These are phyloP conservation scores for Fusarium sp. DNA, from an alignment of 2,329 filamentous ascomycete species.

Conservation along the genomic window DNA sequence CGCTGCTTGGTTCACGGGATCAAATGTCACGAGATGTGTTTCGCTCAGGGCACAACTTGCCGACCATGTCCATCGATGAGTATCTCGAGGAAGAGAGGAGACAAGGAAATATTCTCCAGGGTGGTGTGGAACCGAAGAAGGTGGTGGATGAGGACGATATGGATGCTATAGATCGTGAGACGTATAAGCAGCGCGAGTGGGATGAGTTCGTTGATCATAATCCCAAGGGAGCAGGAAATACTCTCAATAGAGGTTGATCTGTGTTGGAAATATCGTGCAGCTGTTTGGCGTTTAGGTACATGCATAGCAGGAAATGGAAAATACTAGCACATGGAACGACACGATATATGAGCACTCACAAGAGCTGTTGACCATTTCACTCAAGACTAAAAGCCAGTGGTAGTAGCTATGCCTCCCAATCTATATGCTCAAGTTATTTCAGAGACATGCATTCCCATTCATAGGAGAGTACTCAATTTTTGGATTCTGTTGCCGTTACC, in stretches of 20 bases:
- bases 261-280: background rate
- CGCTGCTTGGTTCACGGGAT: constrained; percentile 79
- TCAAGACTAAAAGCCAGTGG: background rate
- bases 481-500: background rate
- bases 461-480: background rate
- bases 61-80: constrained; percentile 98
- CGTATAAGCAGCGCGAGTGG: constrained; percentile 93
- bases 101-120: constrained; percentile 89
- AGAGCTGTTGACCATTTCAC: background rate
- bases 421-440: background rate
- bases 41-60: constrained; percentile 88
- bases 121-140: constrained; percentile 79
- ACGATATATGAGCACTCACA: constrained; percentile 1
- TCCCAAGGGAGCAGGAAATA: constrained; percentile 84
- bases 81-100: constrained; percentile 91
- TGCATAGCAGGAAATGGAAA: constrained; percentile 19
- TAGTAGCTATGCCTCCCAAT: background rate
- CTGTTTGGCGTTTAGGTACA: constrained; percentile 14
- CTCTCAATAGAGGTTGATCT: constrained; percentile 75
- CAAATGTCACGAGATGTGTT: constrained; percentile 85
- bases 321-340: constrained; percentile 13
- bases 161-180: constrained; percentile 88
- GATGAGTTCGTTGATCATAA: constrained; percentile 95
- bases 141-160: constrained; percentile 90
- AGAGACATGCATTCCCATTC: background rate